Base-by-base conservation (phyloP, 2,329 filamentous ascomycete genomes). In the Epichloe typhina region DNA sequence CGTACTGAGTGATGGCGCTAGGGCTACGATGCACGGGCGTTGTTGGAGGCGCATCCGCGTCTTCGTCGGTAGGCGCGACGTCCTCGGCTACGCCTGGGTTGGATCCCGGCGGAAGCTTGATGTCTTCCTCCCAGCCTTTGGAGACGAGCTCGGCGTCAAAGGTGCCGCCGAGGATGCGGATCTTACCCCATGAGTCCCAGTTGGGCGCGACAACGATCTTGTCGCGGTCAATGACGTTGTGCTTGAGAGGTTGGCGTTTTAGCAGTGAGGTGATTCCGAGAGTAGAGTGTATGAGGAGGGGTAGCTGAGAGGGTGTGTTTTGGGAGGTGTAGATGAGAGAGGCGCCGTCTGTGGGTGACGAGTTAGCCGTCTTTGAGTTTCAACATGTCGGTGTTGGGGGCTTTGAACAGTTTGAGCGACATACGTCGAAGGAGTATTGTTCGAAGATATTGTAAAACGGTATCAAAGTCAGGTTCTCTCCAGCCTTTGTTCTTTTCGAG, bases 101-200 rank as follows among this genome's bases (percentile, higher is more conserved):
- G n/a, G 62, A 59, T 15, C 61, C 62, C 1, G 61, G 57, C 7
- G 72, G 70, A 46, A 73, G 76, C 61, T 89, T 82, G 47, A 93
- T 85, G 57, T 95, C 89, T 51, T 87, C 77, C 2, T 84, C 84
- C 93, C 93, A 98, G 47, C 83, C 86, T 52, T 82, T 78, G 59
- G 88, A 93, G 42, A 95, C 76, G 13, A 79, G 78, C 70, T 98
- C 93, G 21, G 94, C 87, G 57, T 97, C 88, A 60, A 97, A 97
- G 0, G 84, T 87, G 62, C 95, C 93, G 50, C 88, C 81, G 31
- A 97, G 73, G 43, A 97, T 88, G 41, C 91, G 79, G 53, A 98
- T 96, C 69, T 97, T 98, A 53, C 89, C 90, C 87, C 89, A 96
- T 0, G 90, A 96, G 67, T 98, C 93, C 93, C 93, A 98, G 65